Conservation (phyloP, 106 monocot species). For the Acorus gramineus region DNA sequence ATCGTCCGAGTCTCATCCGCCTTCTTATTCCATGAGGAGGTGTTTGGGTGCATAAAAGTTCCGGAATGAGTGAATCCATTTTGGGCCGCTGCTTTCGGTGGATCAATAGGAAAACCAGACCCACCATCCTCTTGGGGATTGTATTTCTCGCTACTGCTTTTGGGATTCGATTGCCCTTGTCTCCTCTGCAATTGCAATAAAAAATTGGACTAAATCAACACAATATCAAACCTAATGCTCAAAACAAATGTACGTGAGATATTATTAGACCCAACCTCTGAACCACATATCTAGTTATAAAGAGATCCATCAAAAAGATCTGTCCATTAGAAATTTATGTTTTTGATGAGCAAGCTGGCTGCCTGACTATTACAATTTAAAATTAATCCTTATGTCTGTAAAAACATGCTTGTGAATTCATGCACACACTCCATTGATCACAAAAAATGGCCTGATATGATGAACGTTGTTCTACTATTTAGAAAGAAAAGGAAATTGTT, state of each 20-base stretch:
- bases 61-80: constrained; percentile 17
- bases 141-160: constrained; percentile 43
- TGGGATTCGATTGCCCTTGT: constrained; percentile 24
- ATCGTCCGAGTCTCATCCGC: constrained; percentile 4
- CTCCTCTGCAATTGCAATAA: constrained; percentile 16
- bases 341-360: too few species aligned
- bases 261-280: too few species aligned
- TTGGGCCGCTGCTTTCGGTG: constrained; percentile 8
- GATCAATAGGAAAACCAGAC: constrained; percentile 20
- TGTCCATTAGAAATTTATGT: too few species aligned
- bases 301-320: too few species aligned
- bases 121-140: constrained; percentile 28
- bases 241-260: neutral
- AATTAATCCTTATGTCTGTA: too few species aligned
- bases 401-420: too few species aligned
- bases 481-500: too few species aligned
- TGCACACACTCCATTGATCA: too few species aligned
- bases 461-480: too few species aligned
- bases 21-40: constrained; percentile 19
- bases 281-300: too few species aligned
- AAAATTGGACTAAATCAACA: neutral
- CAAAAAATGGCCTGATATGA: too few species aligned
- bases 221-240: neutral
- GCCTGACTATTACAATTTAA: too few species aligned
- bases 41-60: constrained; percentile 17